Base-by-base conservation (phyloP, 257 asterid genomes). In the Verbena officinalis region DNA sequence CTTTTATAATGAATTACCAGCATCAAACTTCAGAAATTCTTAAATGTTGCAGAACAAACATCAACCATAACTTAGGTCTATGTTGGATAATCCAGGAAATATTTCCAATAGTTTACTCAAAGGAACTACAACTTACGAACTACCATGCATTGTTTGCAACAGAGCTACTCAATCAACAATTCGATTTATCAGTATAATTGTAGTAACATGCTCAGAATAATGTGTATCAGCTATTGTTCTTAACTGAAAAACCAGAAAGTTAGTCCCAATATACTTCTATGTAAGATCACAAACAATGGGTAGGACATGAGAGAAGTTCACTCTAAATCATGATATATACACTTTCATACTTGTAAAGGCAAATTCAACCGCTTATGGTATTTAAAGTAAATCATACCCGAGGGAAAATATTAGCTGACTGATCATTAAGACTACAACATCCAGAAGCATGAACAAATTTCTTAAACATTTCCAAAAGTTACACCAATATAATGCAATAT, bases 351-450 rank as follows among this genome's bases (percentile, higher is more conserved):
- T n/a, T n/a, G n/a, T n/a, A n/a, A n/a, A n/a, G n/a, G n/a, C n/a
- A n/a, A n/a, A n/a, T n/a, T n/a, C n/a, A n/a, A n/a, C n/a, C n/a
- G n/a, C n/a, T n/a, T n/a, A n/a, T n/a, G n/a, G n/a, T n/a, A n/a
- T n/a, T n/a, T n/a, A 27, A 40, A 58, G 52, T 4, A 2, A 58
- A 19, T 57, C 60, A 63, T 6, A 21, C 24, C 50, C 36, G 42
- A 49, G 51, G 60, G 55, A 72, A 59, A 42, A 15, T 40, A 22
- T 31, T 22, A 22, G 44, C 55, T 61, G 75, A 77, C 45, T 52
- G 39, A 23, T 36, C 62, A 52, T 53, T 36, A 42, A 53, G 24
- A 52, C 53, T 36, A 42, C 31, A 53, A 16, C 15, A 42, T 27
- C 34, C 7, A 49, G 24, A 27, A 21, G 49, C 6, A 36, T 9